These are phyloP conservation scores for Begonia peltatifolia DNA, from an alignment of 306 rosid species.

Conservation along the genomic window DNA sequence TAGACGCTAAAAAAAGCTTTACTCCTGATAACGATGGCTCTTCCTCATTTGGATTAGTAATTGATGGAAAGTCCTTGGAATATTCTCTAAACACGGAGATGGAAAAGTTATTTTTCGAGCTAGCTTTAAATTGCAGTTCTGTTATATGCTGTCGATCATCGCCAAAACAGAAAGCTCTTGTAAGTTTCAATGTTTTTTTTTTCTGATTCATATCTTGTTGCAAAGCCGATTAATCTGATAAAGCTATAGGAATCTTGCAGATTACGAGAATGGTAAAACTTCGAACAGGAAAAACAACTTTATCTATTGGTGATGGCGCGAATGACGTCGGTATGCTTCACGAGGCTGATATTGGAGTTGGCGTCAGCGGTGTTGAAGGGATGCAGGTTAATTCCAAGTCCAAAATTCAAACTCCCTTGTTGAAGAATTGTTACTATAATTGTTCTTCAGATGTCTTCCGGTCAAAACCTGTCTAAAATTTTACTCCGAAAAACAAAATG, in stretches of 20 bases:
- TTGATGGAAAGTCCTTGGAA: slow-evolving; percentile 83
- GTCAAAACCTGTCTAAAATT: too few species aligned
- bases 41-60: slow-evolving; percentile 45
- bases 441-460: too few species aligned
- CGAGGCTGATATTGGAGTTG: slow-evolving; percentile 91
- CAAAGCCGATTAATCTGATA: slow-evolving; percentile 12
- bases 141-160: slow-evolving; percentile 88
- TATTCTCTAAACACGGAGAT: slow-evolving; percentile 36
- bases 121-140: slow-evolving; percentile 61
- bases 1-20: slow-evolving; percentile 24
- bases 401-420: neutral
- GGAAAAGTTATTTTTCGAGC: slow-evolving; percentile 50
- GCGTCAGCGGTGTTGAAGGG: slow-evolving; percentile 86
- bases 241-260: slow-evolving; percentile 25
- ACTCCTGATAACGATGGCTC: slow-evolving; percentile 14
- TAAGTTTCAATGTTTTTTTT: slow-evolving; percentile 21
- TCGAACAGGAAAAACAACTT: slow-evolving; percentile 53
- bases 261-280: slow-evolving; percentile 65
- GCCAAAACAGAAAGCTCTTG: slow-evolving; percentile 86
- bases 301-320: slow-evolving; percentile 89
- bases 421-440: too few species aligned
- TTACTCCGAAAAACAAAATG: too few species aligned
- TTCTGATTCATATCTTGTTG: neutral
- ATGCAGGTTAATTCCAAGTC: slow-evolving; percentile 48
- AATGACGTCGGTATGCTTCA: slow-evolving; percentile 95